A percentile compares a stretch with the other conserved stretches of the same genome.
Evolutionary conservation across 352 stramenopile species (phyloP).

Genomic region (Aphanomyces cochlioides): DNA sequence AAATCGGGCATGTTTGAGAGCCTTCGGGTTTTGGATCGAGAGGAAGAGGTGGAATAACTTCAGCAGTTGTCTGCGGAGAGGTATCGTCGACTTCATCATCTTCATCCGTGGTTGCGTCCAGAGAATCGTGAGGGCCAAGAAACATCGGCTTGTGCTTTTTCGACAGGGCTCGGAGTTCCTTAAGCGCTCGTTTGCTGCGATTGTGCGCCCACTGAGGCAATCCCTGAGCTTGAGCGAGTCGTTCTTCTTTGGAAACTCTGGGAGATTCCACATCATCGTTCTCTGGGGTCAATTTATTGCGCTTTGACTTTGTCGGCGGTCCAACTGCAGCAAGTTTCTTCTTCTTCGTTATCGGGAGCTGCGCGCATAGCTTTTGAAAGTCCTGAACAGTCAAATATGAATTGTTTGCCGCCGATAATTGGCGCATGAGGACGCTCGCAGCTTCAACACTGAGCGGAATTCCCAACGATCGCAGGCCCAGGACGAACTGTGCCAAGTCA

Average conservation of each 20-base stretch:
- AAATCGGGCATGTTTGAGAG: neutral
- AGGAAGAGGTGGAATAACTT: neutral
- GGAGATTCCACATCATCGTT: neutral
- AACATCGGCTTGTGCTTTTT: slow-evolving; percentile 27
- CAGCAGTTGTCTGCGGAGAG: neutral
- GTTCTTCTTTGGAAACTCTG: neutral
- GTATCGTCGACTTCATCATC: slow-evolving; percentile 1
- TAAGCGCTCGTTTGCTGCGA: slow-evolving; percentile 61
- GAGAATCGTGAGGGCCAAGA: neutral
- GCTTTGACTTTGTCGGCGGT: neutral
- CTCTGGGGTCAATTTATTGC: neutral
- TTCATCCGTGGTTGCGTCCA: neutral
- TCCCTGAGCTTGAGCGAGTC: slow-evolving; percentile 17
- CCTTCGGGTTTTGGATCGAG: neutral
- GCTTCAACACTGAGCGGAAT: slow-evolving; percentile 25
- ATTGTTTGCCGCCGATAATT: slow-evolving; percentile 21
- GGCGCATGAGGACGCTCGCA: slow-evolving; percentile 17
- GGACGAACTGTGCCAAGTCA: slow-evolving; percentile 25
- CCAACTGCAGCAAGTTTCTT: neutral
- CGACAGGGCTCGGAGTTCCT: slow-evolving; percentile 47
- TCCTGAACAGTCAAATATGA: slow-evolving; percentile 19
- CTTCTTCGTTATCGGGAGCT: neutral
- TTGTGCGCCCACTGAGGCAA: slow-evolving; percentile 56
- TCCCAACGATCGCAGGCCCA: slow-evolving; percentile 19
- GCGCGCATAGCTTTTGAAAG: slow-evolving; percentile 20